Conservation (phyloP, 2,329 filamentous ascomycete species). For the Byssoonygena ceratinophila region DNA sequence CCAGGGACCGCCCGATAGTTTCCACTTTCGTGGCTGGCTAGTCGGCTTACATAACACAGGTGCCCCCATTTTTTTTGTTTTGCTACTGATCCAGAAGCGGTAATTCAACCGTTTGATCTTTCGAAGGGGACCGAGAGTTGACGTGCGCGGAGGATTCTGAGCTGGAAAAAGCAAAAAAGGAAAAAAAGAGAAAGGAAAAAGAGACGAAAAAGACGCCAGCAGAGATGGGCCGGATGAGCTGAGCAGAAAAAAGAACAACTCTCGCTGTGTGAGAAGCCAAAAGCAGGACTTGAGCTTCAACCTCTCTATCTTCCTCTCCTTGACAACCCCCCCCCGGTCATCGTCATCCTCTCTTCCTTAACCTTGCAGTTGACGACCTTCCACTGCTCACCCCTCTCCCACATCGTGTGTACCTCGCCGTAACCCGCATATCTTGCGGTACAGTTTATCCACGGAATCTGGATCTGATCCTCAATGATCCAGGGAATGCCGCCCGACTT, state of each 20-base stretch:
- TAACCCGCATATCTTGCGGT: conserved; percentile 9
- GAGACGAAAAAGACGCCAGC: not conserved
- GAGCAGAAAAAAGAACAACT: not conserved
- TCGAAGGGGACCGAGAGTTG: not conserved
- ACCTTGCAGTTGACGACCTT: not conserved
- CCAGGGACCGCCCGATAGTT: not conserved
- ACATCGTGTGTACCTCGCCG: not conserved
- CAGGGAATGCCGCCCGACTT: conserved; percentile 12
- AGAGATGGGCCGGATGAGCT: too few relatives aligned
- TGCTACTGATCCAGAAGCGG: conserved; percentile 3
- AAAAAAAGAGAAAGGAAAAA: not conserved
- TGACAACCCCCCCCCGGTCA: not conserved
- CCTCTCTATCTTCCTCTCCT: too few relatives aligned
- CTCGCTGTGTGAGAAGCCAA: too few relatives aligned
- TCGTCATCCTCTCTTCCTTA: not conserved
- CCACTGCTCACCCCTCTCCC: not conserved
- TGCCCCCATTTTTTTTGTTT: conserved; percentile 4
- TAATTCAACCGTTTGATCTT: conserved; percentile 11
- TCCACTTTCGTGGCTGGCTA: conserved; percentile 6
- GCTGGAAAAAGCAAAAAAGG: not conserved
- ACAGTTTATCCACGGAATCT: conserved; percentile 4
- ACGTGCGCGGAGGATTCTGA: not conserved
- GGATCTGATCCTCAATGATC: conserved; percentile 8
- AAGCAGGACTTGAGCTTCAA: too few relatives aligned
- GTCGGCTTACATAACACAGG: conserved; percentile 2